Evolutionary conservation across 768 basidiomycete genomes (phyloP).

Genomic region (Lyophyllum decastes): DNA sequence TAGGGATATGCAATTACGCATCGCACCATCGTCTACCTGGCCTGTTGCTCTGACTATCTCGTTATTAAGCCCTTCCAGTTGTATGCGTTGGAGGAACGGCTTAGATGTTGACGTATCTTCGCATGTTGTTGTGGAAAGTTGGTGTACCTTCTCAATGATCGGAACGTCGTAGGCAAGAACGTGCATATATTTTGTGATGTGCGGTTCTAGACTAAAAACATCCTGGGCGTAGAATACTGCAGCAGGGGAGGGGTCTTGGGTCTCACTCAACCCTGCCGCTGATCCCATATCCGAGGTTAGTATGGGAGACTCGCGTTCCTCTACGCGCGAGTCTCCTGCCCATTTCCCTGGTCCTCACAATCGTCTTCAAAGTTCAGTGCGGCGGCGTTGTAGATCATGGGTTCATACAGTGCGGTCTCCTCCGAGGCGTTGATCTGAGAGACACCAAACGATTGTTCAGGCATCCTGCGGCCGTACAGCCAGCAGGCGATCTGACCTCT

Average conservation of each 20-base stretch:
- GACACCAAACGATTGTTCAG: neutral
- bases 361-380: neutral
- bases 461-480: neutral
- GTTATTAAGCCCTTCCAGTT: neutral
- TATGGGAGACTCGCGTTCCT: neutral
- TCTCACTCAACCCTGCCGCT: neutral
- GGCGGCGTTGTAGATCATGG: neutral
- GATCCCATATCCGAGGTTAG: neutral
- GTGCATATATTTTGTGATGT: neutral
- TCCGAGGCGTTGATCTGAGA: neutral
- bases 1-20: neutral
- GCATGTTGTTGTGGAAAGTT: neutral
- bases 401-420: neutral
- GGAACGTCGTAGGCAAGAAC: slow-evolving; percentile 1
- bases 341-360: neutral
- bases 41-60: neutral
- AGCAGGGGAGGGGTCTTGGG: neutral
- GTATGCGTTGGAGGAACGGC: neutral
- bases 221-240: neutral
- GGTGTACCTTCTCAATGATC: neutral
- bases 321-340: no score
- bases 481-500: neutral
- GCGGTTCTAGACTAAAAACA: neutral
- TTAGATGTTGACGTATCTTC: neutral
- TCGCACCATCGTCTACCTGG: neutral